Conservation (phyloP, 2,329 filamentous ascomycete species). For the Cladorrhinum sp. region DNA sequence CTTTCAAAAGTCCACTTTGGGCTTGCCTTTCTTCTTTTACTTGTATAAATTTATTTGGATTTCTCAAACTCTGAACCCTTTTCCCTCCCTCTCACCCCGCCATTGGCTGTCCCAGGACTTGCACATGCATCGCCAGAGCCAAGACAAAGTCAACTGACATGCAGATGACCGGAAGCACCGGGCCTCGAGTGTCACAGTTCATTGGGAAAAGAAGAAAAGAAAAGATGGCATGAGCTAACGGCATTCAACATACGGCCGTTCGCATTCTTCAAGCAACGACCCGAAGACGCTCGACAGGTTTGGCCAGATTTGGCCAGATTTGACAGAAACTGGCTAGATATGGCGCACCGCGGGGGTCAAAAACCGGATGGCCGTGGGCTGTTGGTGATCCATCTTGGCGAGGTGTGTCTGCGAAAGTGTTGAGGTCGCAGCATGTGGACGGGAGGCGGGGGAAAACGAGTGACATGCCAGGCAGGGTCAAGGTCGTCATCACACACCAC, state of each 20-base stretch:
- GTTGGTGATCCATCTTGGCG: background rate
- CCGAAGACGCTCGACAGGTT: background rate
- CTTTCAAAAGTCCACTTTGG: background rate
- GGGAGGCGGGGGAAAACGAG: background rate
- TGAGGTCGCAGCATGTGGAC: slow-evolving; percentile 3
- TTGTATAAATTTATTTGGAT: background rate
- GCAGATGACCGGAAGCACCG: background rate
- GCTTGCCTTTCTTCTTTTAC: no score
- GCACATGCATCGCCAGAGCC: background rate
- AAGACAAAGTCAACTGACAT: background rate
- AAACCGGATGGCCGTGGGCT: background rate
- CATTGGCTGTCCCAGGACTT: background rate
- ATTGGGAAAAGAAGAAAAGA: no score
- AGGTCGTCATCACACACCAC: background rate
- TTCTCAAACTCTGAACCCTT: background rate
- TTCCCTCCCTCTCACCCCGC: background rate
- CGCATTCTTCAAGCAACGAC: background rate
- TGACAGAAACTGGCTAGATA: background rate
- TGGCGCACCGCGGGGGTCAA: background rate
- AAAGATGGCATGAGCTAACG: background rate
- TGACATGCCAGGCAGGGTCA: background rate
- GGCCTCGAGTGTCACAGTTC: background rate
- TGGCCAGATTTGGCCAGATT: background rate
- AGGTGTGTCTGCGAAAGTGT: background rate
- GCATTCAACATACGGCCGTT: background rate